Evolutionary conservation across 257 asterid species (phyloP), one percentile per base, ranked within the genome.

Genomic region (Solanum arcanum): DNA sequence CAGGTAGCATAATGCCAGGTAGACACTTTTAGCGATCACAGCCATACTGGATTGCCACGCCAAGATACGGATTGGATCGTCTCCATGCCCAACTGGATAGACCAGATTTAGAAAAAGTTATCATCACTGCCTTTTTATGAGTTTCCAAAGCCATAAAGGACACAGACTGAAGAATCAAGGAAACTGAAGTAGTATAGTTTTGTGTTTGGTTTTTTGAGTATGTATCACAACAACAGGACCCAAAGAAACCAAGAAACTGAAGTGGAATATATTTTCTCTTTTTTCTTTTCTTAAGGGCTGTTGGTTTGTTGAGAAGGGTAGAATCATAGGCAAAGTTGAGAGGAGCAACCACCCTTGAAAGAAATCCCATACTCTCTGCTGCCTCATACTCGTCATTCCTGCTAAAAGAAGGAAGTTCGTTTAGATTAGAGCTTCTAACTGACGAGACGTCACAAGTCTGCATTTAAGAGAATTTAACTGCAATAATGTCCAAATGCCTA

Each of bases 261-360:
- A 46, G 27, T 16, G 1, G 64, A 27, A 27, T 6, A 18, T 15
- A 11, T 16, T 78, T 37, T 62, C 33, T 42, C 21, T 21, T 7
- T 8, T 41, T 41, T 42, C 1, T 41, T 31, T 27, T 27, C 25
- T n/a, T 18, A 87, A 69, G 77, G 83, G 62, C 62, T 83, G 35
- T 87, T 52, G 37, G 16, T 47, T 52, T n/a, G 14, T 82, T 85
- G 14, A 47, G 42, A 25, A 33, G 6, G 3, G 42, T 13, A 25
- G 42, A 75, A 86, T 74, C 88, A 85, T 60, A 7, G 92, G 90
- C 90, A 27, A 74, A 29, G 70, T 90, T 90, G 89, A 91, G 88
- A 91, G 91, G 89, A 91, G 93, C 92, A 93, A 92, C 93, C 92
- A 86, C 93, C 94, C 93, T 89, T 88, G n/a, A 87, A 82, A 69